Base-by-base conservation (phyloP, 2,329 filamentous ascomycete species). In the Delphinella strobiligena region DNA sequence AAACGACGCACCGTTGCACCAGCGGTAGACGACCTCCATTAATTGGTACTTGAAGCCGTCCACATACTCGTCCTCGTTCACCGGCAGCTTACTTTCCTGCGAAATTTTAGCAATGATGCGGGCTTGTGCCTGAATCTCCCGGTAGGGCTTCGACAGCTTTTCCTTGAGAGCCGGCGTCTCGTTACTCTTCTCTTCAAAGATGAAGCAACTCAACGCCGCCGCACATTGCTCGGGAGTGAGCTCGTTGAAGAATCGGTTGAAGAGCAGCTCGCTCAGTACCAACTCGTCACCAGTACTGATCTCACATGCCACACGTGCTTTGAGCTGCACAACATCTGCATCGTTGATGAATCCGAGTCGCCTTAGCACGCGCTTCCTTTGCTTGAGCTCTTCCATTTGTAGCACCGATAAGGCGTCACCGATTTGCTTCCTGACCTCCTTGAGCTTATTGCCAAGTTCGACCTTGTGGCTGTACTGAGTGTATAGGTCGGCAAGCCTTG, bases 201-300 rank as follows among this genome's bases (percentile, higher is more conserved):
- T 91, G 64, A 98, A 96, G 55, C 85, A 88, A 52, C 85, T 93
- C 43, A 98, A 71, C 4, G 88, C 77, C 0, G 89, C 75, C 1
- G 91, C 91, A 51, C 81, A 84, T 49, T 89, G 74, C 60, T 96
- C 89, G 0, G 91, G 87, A 0, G 79, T 79, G 32, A 96, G 68
- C 55, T 95, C 88, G 58, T 96, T 98, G 73, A 98, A 98, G 71
- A 95, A 96, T 30, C 88, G 78, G 60, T 96, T 93, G 62, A 98
- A 96, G 1, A 98, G 73, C 19, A 98, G 71, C 61, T 98, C 91
- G 10, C 84, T 87, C 4, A 98, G 73, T 47, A 98, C 78, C 31
- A 98, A 70, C 59, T 98, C 93, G 54, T 98, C 91, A 27, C 89
- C 91, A 0, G 89, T 94, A 46, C 86, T 94, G 48, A 98, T 96